Evolutionary conservation across 1,284 basidiomycete species (phyloP).

Genomic region (Dichomitus squalens): DNA sequence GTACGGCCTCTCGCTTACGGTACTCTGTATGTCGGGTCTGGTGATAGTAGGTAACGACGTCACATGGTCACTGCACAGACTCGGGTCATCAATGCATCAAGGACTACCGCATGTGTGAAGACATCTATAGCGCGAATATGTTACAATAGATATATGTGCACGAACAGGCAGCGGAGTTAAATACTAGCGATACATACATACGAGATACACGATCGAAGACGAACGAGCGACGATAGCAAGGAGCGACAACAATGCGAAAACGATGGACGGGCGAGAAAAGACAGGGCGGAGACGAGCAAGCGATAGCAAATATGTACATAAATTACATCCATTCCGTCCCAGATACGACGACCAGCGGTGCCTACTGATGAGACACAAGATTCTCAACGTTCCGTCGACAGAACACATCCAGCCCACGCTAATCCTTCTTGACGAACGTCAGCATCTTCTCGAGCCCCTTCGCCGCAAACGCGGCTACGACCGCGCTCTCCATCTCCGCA

Average conservation of each 20-base stretch:
- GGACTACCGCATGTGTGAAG: no score
- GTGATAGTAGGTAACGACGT: no score
- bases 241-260: neutral
- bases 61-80: no score
- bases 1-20: no score
- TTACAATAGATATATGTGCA: constrained; percentile 1
- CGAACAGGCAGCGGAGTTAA: neutral
- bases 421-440: neutral
- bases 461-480: constrained; percentile 12
- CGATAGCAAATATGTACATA: constrained; percentile 1
- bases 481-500: constrained; percentile 15
- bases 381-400: no score
- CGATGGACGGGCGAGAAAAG: neutral
- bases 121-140: no score
- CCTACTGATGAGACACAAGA: no score
- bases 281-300: neutral
- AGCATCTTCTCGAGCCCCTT: constrained; percentile 14
- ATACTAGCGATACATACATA: constrained; percentile 7
- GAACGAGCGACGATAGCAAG: neutral
- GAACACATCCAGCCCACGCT: neutral
- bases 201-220: neutral
- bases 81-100: no score
- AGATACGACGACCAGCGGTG: neutral
- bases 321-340: neutral
- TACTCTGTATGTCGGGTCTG: no score